Percentiles rank a stretch among this genome's conserved stretches.
These are phyloP conservation scores for Panaeolus papilionaceus DNA, from an alignment of 768 basidiomycete genomes.

Conservation along the genomic window DNA sequence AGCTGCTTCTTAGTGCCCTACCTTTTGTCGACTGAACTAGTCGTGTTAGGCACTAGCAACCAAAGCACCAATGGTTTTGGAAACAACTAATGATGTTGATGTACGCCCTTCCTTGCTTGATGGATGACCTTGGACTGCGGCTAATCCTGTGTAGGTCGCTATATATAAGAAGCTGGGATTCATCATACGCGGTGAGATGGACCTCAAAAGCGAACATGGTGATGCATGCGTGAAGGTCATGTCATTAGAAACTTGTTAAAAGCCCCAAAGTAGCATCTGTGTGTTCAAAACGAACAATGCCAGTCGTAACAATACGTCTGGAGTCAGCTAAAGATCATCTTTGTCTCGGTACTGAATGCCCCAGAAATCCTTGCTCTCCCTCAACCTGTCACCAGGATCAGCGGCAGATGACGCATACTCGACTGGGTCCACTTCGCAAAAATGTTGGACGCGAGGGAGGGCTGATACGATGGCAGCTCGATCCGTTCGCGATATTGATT, in stretches of 20 bases:
- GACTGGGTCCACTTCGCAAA: too few species aligned
- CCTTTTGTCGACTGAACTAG: neutral
- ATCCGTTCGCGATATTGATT: too few species aligned
- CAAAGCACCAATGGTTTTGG: slow-evolving; percentile 28
- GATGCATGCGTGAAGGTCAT: neutral
- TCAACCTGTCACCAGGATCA: neutral
- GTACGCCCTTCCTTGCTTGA: slow-evolving; percentile 24
- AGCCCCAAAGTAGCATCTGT: neutral
- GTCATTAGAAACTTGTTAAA: neutral
- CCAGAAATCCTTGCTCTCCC: neutral
- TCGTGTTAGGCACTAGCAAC: slow-evolving; percentile 28
- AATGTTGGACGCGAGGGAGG: too few species aligned
- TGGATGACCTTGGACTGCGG: neutral
- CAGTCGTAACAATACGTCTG: too few species aligned
- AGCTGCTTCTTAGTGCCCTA: neutral
- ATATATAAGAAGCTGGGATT: slow-evolving; percentile 29
- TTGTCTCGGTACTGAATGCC: neutral
- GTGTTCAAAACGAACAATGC: too few species aligned
- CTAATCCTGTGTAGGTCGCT: slow-evolving; percentile 18
- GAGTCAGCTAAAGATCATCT: too few species aligned
- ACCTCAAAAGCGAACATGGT: slow-evolving; percentile 19
- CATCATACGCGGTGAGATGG: slow-evolving; percentile 28
- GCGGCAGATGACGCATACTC: too few species aligned
- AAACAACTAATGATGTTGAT: slow-evolving; percentile 36
- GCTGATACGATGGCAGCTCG: too few species aligned